Evolutionary conservation across 2,329 filamentous ascomycete genomes (phyloP).

Genomic region (Harringtonia lauricola): DNA sequence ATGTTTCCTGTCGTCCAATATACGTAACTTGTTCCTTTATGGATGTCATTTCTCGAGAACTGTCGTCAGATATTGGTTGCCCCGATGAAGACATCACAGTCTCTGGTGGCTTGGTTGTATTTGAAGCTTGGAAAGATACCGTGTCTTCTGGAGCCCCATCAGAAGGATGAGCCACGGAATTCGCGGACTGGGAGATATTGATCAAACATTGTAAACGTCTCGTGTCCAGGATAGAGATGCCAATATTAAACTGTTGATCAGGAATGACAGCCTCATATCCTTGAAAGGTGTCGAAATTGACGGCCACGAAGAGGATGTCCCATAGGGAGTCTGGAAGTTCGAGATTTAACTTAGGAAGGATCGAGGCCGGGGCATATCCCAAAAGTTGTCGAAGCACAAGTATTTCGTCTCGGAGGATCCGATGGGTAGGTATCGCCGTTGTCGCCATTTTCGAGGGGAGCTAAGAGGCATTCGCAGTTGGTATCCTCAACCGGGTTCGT

Average conservation of each 20-base stretch:
- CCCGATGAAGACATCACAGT: too few species aligned
- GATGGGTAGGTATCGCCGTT: too few species aligned
- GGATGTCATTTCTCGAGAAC: not conserved
- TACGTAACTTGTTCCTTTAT: not conserved
- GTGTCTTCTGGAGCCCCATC: too few species aligned
- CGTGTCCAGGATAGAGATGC: not conserved
- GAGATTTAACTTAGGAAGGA: not conserved
- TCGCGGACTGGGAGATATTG: too few species aligned
- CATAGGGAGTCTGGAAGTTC: not conserved
- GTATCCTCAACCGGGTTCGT: too few species aligned
- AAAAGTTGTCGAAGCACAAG: not conserved
- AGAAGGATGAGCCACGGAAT: too few species aligned
- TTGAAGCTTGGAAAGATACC: too few species aligned
- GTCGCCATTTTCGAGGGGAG: too few species aligned
- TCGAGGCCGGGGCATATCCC: not conserved
- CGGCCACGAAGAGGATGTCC: not conserved
- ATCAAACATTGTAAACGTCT: not conserved
- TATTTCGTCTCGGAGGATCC: not conserved
- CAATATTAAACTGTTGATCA: not conserved
- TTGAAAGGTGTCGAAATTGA: not conserved
- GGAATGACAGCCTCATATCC: not conserved
- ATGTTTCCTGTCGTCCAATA: too few species aligned
- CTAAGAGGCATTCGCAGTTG: too few species aligned
- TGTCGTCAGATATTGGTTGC: too few species aligned
- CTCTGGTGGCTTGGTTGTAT: too few species aligned